Evolutionary conservation across 768 basidiomycete genomes (phyloP).

Genomic region (Hygrophoropsis aurantiaca): DNA sequence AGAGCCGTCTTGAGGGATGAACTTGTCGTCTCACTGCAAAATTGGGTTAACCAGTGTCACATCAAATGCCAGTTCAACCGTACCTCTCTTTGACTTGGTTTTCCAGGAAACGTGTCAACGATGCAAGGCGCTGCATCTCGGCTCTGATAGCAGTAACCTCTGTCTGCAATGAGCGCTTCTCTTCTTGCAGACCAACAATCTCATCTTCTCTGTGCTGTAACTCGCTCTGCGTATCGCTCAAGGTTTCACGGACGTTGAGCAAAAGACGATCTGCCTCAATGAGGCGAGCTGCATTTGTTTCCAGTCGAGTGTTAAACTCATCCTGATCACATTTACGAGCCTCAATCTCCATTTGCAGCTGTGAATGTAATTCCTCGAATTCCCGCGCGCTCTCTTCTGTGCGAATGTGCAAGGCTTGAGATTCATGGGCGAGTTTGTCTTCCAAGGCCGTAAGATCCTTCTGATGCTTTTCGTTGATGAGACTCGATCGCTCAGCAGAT

Average conservation of each 20-base stretch:
- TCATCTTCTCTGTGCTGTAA: conserved; percentile 41
- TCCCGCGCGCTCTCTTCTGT: conserved; percentile 38
- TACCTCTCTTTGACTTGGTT: conserved; percentile 64
- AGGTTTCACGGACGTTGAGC: conserved; percentile 34
- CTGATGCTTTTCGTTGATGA: conserved; percentile 28
- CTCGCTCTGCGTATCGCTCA: conserved; percentile 36
- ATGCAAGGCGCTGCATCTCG: conserved; percentile 62
- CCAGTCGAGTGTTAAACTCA: conserved; percentile 20
- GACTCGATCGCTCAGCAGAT: conserved; percentile 17
- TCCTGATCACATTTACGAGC: conserved; percentile 33
- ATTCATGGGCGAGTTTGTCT: conserved; percentile 31
- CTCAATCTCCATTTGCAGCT: conserved; percentile 40
- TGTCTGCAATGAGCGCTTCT: conserved; percentile 52
- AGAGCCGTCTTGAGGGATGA: conserved; percentile 38
- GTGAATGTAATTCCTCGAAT: conserved; percentile 30
- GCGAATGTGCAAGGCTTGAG: conserved; percentile 36
- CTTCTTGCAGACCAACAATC: conserved; percentile 41
- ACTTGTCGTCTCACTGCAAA: conserved; percentile 48
- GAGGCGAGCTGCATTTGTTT: conserved; percentile 23
- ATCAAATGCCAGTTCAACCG: conserved; percentile 15
- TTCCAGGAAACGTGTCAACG: conserved; percentile 62
- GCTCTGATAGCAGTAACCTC: conserved; percentile 61
- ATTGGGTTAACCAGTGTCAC: conserved; percentile 5
- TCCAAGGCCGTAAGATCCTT: conserved; percentile 24
- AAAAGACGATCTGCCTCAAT: conserved; percentile 33